These are phyloP conservation scores for Chloris gayana DNA, from an alignment of 176 grass and related monocot genomes.

Conservation along the genomic window DNA sequence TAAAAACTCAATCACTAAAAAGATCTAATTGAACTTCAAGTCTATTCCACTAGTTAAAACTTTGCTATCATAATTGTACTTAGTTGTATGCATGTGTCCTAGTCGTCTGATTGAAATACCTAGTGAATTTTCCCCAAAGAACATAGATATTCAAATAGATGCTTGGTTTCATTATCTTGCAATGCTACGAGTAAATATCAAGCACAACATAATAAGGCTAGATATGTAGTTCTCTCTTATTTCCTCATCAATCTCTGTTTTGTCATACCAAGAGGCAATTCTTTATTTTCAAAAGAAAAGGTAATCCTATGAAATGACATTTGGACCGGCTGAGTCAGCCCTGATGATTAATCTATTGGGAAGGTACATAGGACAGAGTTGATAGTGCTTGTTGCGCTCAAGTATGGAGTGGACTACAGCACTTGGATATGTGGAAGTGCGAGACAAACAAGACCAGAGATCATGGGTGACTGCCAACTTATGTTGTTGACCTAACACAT, in stretches of 20 bases:
- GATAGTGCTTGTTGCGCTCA: not conserved
- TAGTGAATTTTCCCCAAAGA: not conserved
- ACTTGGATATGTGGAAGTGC: constrained; percentile 4
- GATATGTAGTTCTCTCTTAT: not conserved
- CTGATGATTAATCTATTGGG: not conserved
- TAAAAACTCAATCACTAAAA: not conserved
- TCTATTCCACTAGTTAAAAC: not conserved
- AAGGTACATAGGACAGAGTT: too few relatives aligned
- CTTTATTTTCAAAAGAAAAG: not conserved
- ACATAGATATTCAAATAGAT: not conserved
- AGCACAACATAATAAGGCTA: too few relatives aligned
- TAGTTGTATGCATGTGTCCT: not conserved
- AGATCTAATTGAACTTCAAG: too few relatives aligned
- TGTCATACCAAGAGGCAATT: not conserved
- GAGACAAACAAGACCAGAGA: constrained; percentile 7
- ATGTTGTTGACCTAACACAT: constrained; percentile 27
- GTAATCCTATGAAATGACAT: not conserved
- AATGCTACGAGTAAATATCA: too few relatives aligned
- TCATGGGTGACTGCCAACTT: constrained; percentile 28
- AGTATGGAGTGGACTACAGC: constrained; percentile 26
- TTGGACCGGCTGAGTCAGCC: not conserved
- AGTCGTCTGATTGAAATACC: not conserved
- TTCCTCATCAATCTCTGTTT: not conserved
- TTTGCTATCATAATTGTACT: not conserved
- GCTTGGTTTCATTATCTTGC: not conserved